Percentiles rank a stretch among this genome's conserved stretches.
Evolutionary conservation across 805 yeast genomes (phyloP).

Genomic region (Vanderwaltozyma polyspora): DNA sequence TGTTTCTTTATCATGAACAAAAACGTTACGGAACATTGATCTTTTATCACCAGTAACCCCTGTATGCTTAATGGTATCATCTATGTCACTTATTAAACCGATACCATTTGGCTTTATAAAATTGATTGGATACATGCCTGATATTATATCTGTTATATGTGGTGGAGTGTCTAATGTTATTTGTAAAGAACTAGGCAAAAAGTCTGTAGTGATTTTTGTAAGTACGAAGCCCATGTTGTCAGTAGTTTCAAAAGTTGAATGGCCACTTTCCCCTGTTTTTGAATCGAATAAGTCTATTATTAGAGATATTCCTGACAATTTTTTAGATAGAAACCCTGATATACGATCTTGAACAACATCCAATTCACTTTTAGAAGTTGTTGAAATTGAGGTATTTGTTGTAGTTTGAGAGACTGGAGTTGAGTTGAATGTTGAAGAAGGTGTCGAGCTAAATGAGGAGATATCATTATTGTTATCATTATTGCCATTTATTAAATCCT

Average conservation of each 20-base stretch:
- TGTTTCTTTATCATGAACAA: conserved; percentile 51
- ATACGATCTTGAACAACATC: conserved; percentile 51
- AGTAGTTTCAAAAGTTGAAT: conserved; percentile 34
- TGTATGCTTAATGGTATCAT: conserved; percentile 84
- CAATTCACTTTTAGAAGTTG: conserved; percentile 24
- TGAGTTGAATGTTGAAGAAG: neutral
- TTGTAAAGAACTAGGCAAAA: conserved; percentile 36
- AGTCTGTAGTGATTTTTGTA: conserved; percentile 39
- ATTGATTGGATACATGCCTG: conserved; percentile 9
- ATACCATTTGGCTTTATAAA: conserved; percentile 35
- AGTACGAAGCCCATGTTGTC: conserved; percentile 62
- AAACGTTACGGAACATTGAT: conserved; percentile 66
- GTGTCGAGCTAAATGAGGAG: neutral
- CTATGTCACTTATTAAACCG: conserved; percentile 81
- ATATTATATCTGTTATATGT: conserved; percentile 6
- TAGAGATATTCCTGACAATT: conserved; percentile 47
- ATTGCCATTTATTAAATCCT: neutral
- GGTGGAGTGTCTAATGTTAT: conserved; percentile 17
- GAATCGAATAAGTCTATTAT: conserved; percentile 40
- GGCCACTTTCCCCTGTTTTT: neutral
- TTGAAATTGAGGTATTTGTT: neutral
- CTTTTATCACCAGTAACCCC: conserved; percentile 86
- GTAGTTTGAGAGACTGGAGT: neutral
- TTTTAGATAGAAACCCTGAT: conserved; percentile 57
- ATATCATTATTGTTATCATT: neutral